phyloP scores from a whole-genome alignment of 2,329 filamentous ascomycete species.

The Colletotrichum agaves region DNA sequence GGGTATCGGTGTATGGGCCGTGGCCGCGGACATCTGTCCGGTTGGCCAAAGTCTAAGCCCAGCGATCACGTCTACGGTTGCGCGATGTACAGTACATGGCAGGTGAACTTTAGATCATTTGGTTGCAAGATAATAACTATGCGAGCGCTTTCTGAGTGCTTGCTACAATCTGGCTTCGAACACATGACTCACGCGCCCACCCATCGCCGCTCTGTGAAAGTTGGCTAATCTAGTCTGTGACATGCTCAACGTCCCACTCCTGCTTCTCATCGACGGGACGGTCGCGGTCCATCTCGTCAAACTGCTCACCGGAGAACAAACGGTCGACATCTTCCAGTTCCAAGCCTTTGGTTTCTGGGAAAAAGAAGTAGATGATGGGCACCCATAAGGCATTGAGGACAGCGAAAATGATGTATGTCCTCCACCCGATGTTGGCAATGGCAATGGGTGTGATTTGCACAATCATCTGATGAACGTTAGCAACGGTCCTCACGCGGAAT shows the following conservation, averaged over 20 bases:
- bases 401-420: conserved; percentile 45
- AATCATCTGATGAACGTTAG: conserved; percentile 19
- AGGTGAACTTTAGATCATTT: neutral
- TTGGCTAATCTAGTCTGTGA: neutral
- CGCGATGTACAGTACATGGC: neutral
- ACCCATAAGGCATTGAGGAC: conserved; percentile 44
- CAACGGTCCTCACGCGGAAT: too few species aligned
- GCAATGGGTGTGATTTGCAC: conserved; percentile 38
- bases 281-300: conserved; percentile 39
- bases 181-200: neutral
- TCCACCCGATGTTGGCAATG: conserved; percentile 33
- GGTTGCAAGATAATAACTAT: neutral
- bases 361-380: conserved; percentile 47
- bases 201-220: neutral
- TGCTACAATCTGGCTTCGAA: conserved; percentile 1
- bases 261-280: conserved; percentile 2
- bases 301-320: conserved; percentile 35
- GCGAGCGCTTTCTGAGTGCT: neutral
- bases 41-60: neutral
- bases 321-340: conserved; percentile 55
- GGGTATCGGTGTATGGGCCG: neutral
- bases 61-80: neutral
- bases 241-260: conserved; percentile 24
- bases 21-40: neutral
- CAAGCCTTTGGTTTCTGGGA: conserved; percentile 47